Base-by-base conservation (phyloP, 2,329 filamentous ascomycete species). In the Dothistroma septosporum region DNA sequence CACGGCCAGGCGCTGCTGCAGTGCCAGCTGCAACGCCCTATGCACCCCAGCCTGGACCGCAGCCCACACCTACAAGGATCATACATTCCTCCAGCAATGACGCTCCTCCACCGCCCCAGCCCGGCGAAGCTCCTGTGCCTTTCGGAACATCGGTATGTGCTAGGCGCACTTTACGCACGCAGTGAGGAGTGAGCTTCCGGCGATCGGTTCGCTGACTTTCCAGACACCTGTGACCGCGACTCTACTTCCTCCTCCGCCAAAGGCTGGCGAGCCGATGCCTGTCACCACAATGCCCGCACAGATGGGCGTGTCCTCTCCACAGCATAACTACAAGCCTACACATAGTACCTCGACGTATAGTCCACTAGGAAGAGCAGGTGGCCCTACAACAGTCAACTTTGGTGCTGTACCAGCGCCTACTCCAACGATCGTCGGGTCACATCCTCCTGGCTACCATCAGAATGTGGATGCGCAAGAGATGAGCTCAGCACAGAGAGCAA, bases 391-490 rank as follows among this genome's bases (percentile, higher is more conserved):
- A 3, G 61, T 79, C 46, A 72, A 76, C 49, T 66, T 76, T 19
- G 76, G 76, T 1, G 72, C 73, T 3, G 73, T 69, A 5, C 52
- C 63, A 1, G 66, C 60, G 68, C 73, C 61, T 66, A 69, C 62
- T 33, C 64, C 64, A 24, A 59, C 62, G 28, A 46, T 63, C 62
- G 63, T 68, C 72, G 61, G 64, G 66, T 63, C 64, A 41, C 77
- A 80, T 62, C 80, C 80, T 22, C 76, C 79, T 0, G 78, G 79
- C 12, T 82, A 82, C 67, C 69, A 75, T 57, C 80, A 82, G 63
- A 77, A 79, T 60, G 70, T 75, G 65, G 73, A 77, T 55, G 77
- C 77, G 19, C 71, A 73, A 33, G 78, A 79, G 47, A 63, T 77
- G 71, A 74, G 62, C 21, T 66, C 74, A 5, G 68, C 70, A 24